A percentile compares a stretch with the other conserved stretches of the same genome.
Conservation (phyloP, 345 rosid species). For the Euclidium syriacum region DNA sequence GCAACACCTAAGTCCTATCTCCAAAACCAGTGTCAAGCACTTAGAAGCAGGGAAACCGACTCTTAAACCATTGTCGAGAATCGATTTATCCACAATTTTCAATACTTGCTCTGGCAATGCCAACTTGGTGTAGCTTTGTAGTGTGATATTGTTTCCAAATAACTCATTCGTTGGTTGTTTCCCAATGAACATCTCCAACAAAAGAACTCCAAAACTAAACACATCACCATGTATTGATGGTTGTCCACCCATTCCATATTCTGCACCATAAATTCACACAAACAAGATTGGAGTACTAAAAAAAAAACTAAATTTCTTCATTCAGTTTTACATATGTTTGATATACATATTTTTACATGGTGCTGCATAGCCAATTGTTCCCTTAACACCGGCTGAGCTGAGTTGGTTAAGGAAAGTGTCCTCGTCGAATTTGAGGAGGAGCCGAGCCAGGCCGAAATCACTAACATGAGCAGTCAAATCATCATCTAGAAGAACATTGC, state of each 20-base stretch:
- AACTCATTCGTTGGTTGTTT: constrained; percentile 29
- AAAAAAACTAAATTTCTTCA: neutral
- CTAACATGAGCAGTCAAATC: too few species aligned
- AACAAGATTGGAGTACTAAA: neutral
- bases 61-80: neutral
- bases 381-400: constrained; percentile 9
- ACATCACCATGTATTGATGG: constrained; percentile 12
- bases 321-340: neutral
- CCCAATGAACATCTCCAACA: constrained; percentile 10
- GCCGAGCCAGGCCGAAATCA: too few species aligned
- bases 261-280: neutral
- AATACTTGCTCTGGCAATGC: constrained; percentile 9
- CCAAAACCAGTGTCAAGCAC: too few species aligned
- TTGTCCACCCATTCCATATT: constrained; percentile 35
- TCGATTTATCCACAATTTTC: constrained; percentile 10
- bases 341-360: constrained; percentile 20
- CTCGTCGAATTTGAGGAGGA: neutral
- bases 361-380: constrained; percentile 24
- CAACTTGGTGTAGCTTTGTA: constrained; percentile 7
- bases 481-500: too few species aligned
- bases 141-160: constrained; percentile 22
- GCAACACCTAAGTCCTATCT: too few species aligned
- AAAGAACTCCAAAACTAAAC: constrained; percentile 10
- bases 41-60: too few species aligned
- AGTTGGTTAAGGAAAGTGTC: neutral